Evolutionary conservation across 495 filamentous ascomycete genomes (phyloP).

Genomic region (Penicillium lividum): DNA sequence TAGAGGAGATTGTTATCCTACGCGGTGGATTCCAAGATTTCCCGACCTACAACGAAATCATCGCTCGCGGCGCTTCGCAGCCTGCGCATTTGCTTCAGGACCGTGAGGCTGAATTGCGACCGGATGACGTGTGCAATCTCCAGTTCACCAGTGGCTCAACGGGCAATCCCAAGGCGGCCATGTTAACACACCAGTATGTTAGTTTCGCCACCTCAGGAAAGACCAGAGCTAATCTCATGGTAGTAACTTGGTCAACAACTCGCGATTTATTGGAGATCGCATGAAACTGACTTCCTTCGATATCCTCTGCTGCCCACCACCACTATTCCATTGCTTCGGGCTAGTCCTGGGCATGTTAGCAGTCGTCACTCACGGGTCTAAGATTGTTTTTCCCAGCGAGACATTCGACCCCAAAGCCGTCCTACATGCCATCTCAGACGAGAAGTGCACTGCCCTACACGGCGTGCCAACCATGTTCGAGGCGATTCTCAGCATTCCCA

Average conservation of each 20-base stretch:
- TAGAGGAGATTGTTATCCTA: slow-evolving; percentile 56
- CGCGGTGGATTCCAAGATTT: slow-evolving; percentile 52
- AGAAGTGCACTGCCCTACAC: slow-evolving; percentile 68
- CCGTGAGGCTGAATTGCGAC: slow-evolving; percentile 49
- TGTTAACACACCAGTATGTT: slow-evolving; percentile 68
- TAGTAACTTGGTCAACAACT: slow-evolving; percentile 71
- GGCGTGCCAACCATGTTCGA: slow-evolving; percentile 77
- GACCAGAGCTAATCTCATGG: slow-evolving; percentile 1
- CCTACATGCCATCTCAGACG: slow-evolving; percentile 58
- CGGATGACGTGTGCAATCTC: slow-evolving; percentile 66
- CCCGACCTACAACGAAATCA: slow-evolving; percentile 53
- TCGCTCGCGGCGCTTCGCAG: slow-evolving; percentile 32
- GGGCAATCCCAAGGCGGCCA: slow-evolving; percentile 71
- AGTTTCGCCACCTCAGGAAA: neutral
- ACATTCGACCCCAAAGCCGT: slow-evolving; percentile 62
- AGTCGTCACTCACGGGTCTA: slow-evolving; percentile 64
- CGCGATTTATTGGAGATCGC: slow-evolving; percentile 67
- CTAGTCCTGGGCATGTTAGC: slow-evolving; percentile 70
- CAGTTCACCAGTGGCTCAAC: slow-evolving; percentile 74
- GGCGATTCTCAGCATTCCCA: slow-evolving; percentile 56
- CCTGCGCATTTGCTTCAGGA: slow-evolving; percentile 44
- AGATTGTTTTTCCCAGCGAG: slow-evolving; percentile 65
- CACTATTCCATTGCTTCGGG: slow-evolving; percentile 75
- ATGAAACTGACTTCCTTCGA: slow-evolving; percentile 64
- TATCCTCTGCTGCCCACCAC: slow-evolving; percentile 68